Base-by-base conservation (phyloP, 2,329 filamentous ascomycete genomes). In the Aspergillus sp. region DNA sequence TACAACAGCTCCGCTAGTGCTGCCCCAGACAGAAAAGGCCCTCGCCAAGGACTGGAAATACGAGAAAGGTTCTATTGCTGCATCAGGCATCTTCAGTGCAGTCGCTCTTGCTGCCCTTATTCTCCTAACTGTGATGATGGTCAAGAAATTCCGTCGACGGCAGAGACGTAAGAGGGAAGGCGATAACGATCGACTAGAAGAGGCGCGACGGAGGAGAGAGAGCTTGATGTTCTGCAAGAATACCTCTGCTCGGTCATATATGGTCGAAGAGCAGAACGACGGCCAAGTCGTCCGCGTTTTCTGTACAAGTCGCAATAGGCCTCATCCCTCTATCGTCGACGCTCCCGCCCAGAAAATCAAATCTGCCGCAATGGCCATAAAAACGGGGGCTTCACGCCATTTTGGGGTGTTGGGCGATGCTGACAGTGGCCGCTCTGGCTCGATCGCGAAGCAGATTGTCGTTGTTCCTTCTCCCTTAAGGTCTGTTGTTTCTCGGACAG, bases 211-310 rank as follows among this genome's bases (percentile, higher is more conserved):
- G 4, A 62, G 60, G 39, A 66, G 70, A 6, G 66, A 66, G 27
- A 68, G 64, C 11, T 43, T 71, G 25, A 72, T 72, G 68, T 70
- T 70, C 51, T 66, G 64, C 49, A 64, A 63, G 9, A 68, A 64
- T 21, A 57, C 58, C 14, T 66, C 72, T 23, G 65, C 46, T 19
- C 25, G 67, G 17, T 55, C 64, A 5, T 68, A 66, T 31, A 50
- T 66, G 17, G 57, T 69, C 23, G 64, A 66, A 40, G 62, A 66
- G 37, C 58, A 68, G 21, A 51, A 53, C 7, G 57, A 55, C 17
- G 56, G 53, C 11, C 53, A 50, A 6, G 58, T 64, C 23, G 60
- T 59, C 23, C 57, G 58, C 3, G 62, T 62, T 17, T 53, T 56
- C 47, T 57, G 57, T 31, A 52, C 58, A 45, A 54, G 41, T 48